Conservation (phyloP, 768 basidiomycete species). For the Pleurotus salmoneostramineus region DNA sequence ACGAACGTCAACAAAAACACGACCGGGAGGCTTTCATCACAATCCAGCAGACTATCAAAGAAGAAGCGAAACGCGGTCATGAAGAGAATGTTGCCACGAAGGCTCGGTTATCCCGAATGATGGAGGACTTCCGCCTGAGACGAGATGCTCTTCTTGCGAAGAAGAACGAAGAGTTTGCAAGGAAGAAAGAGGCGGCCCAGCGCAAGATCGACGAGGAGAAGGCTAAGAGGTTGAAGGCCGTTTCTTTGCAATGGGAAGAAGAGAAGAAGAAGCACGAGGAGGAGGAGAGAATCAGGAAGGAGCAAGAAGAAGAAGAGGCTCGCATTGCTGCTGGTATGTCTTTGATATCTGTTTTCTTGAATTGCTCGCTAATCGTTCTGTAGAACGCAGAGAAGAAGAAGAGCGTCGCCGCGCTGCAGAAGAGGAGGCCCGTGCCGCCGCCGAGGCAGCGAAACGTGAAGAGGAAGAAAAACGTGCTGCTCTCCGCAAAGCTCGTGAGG, state of each 20-base stretch:
- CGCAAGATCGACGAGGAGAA: conserved; percentile 85
- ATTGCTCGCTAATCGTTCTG: neutral
- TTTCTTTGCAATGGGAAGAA: conserved; percentile 59
- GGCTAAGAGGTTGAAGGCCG: conserved; percentile 54
- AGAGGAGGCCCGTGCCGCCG: conserved; percentile 42
- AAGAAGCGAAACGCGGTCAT: conserved; percentile 54
- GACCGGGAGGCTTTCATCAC: conserved; percentile 70
- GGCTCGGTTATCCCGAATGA: conserved; percentile 66
- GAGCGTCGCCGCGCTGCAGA: conserved; percentile 43
- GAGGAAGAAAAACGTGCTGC: conserved; percentile 55
- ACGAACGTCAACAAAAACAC: conserved; percentile 75
- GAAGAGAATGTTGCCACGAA: conserved; percentile 71
- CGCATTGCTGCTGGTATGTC: conserved; percentile 49
- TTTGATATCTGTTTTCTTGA: neutral
- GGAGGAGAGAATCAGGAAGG: conserved; percentile 28
- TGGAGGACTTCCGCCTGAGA: conserved; percentile 59
- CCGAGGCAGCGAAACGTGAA: conserved; percentile 54
- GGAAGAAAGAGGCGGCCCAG: conserved; percentile 50
- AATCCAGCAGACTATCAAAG: conserved; percentile 53
- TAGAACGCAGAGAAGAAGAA: conserved; percentile 56
- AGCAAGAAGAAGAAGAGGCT: conserved; percentile 53
- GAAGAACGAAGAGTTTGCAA: conserved; percentile 63
- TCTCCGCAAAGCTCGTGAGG: conserved; percentile 48
- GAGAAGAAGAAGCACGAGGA: conserved; percentile 41
- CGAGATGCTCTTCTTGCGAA: conserved; percentile 51